Evolutionary conservation across 2,329 filamentous ascomycete genomes (phyloP).

Genomic region (Nemania sp.): DNA sequence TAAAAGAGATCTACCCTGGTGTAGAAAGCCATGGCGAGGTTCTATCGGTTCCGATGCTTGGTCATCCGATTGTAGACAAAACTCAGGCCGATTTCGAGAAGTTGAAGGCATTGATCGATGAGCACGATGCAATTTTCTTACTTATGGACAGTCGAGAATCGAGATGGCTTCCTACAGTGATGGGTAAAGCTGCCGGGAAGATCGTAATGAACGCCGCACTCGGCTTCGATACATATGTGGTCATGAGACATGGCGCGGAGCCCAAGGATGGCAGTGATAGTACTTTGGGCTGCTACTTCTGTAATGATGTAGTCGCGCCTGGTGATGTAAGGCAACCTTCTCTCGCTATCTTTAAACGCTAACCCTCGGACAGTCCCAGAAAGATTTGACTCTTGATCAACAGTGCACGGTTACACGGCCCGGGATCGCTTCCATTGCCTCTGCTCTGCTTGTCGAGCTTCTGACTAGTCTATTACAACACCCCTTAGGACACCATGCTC

Average conservation of each 20-base stretch:
- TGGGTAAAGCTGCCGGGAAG: slow-evolving; percentile 92
- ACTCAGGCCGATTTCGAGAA: slow-evolving; percentile 80
- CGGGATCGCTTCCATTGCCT: slow-evolving; percentile 91
- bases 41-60: slow-evolving; percentile 93
- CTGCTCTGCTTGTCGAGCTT: slow-evolving; percentile 89
- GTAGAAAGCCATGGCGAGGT: slow-evolving; percentile 84
- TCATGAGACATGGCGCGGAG: slow-evolving; percentile 91
- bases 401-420: slow-evolving; percentile 98
- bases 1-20: slow-evolving; percentile 90
- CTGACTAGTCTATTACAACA: slow-evolving; percentile 90
- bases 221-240: slow-evolving; percentile 95
- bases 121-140: slow-evolving; percentile 94
- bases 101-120: slow-evolving; percentile 78
- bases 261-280: slow-evolving; percentile 66
- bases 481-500: slow-evolving; percentile 74
- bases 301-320: slow-evolving; percentile 96
- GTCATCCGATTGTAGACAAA: slow-evolving; percentile 85
- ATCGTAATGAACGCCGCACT: slow-evolving; percentile 97
- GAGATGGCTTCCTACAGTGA: slow-evolving; percentile 93
- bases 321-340: slow-evolving; percentile 76
- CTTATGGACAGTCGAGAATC: slow-evolving; percentile 97
- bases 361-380: slow-evolving; percentile 76
- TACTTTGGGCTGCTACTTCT: slow-evolving; percentile 95
- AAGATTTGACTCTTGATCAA: slow-evolving; percentile 94
- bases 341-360: slow-evolving; percentile 34